Percentiles rank a stretch among this genome's conserved stretches.
These are phyloP conservation scores for Dothideomycetes sp. DNA, from an alignment of 2,329 filamentous ascomycete species.

Conservation along the genomic window DNA sequence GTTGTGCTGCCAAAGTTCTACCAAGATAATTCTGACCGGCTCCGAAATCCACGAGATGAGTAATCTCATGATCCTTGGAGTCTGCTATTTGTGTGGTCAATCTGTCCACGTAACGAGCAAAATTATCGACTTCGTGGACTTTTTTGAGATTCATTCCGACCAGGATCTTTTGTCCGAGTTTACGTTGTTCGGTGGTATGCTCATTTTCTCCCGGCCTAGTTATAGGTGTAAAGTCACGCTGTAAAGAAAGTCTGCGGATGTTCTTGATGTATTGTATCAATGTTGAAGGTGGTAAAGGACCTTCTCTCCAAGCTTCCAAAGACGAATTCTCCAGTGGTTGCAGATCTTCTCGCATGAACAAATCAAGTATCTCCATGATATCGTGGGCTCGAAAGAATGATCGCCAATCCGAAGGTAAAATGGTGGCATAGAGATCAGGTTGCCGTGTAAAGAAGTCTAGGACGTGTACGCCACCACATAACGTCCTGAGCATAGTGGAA, in stretches of 20 bases:
- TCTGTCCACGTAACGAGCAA: conserved; percentile 72
- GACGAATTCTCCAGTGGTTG: conserved; percentile 28
- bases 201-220: conserved; percentile 17
- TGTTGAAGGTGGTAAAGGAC: conserved; percentile 39
- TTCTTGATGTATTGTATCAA: conserved; percentile 64
- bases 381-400: conserved; percentile 62
- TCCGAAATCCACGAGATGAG: conserved; percentile 90
- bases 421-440: conserved; percentile 68
- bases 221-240: conserved; percentile 45
- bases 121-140: conserved; percentile 83
- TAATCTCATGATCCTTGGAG: conserved; percentile 45
- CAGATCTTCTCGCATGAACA: conserved; percentile 72
- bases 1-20: conserved; percentile 70
- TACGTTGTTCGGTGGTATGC: conserved; percentile 38
- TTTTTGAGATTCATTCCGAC: conserved; percentile 97
- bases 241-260: conserved; percentile 60
- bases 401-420: conserved; percentile 75
- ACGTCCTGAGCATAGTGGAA: conserved; percentile 67
- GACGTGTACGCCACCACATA: conserved; percentile 97
- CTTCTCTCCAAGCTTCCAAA: conserved; percentile 33
- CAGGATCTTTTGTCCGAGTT: conserved; percentile 61
- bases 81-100: conserved; percentile 48
- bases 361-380: conserved; percentile 66
- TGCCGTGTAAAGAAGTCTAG: conserved; percentile 88
- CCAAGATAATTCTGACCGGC: conserved; percentile 96